phyloP scores from a whole-genome alignment of 2,329 filamentous ascomycete genomes.

The Achaetomium macrosporum region DNA sequence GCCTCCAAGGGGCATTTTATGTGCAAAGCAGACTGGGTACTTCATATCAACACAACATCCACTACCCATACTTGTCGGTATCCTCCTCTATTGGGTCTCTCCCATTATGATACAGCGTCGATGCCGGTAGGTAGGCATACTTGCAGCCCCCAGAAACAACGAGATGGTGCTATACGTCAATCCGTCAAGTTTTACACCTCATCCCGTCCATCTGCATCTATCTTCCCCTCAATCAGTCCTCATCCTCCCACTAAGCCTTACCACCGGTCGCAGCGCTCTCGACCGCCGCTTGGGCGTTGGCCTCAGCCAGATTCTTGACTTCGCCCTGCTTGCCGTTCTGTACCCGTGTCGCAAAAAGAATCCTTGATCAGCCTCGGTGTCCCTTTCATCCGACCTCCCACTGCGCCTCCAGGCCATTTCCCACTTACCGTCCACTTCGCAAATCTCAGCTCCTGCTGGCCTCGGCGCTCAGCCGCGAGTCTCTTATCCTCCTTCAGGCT shows the following conservation, averaged over 20 bases:
- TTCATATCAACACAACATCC: not conserved
- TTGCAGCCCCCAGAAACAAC: slow-evolving; percentile 10
- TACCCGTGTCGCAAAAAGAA: slow-evolving; percentile 29
- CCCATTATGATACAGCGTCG: slow-evolving; percentile 18
- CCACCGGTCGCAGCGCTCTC: slow-evolving; percentile 28
- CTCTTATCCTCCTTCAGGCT: slow-evolving; percentile 95
- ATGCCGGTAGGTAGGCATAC: not conserved
- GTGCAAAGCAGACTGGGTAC: no score
- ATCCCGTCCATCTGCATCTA: not conserved
- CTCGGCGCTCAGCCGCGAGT: slow-evolving; percentile 79
- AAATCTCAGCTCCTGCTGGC: slow-evolving; percentile 83
- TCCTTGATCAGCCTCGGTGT: slow-evolving; percentile 18
- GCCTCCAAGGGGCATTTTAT: no score
- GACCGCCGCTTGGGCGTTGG: slow-evolving; percentile 40
- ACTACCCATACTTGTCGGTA: not conserved
- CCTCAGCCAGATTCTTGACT: slow-evolving; percentile 60
- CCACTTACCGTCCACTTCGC: slow-evolving; percentile 89
- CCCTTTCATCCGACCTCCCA: not conserved
- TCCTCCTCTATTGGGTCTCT: slow-evolving; percentile 14
- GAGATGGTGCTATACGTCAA: not conserved
- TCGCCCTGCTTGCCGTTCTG: slow-evolving; percentile 98
- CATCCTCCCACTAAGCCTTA: not conserved
- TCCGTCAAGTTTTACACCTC: slow-evolving; percentile 1
- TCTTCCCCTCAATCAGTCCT: not conserved
- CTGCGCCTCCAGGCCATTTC: not conserved